These are phyloP conservation scores for Pseudogymnoascus destructans DNA, from an alignment of 2,329 filamentous ascomycete genomes.

Conservation along the genomic window DNA sequence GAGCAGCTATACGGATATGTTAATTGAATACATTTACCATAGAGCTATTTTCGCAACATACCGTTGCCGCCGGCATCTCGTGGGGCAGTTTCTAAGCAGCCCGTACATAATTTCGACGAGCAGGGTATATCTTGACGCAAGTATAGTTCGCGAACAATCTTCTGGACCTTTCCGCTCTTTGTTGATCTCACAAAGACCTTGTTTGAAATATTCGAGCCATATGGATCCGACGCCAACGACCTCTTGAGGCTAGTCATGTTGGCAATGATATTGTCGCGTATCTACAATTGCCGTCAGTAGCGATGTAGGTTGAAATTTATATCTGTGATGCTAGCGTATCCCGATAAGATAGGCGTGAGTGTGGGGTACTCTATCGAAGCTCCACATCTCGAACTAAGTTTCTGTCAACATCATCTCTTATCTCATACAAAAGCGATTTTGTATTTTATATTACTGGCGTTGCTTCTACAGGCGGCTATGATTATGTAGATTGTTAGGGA, in stretches of 20 bases:
- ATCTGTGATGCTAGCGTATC: constrained; percentile 7
- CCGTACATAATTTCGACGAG: constrained; percentile 75
- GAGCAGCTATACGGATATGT: constrained; percentile 41
- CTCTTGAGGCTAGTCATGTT: constrained; percentile 55
- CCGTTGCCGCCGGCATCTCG: constrained; percentile 66
- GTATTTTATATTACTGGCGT: background rate
- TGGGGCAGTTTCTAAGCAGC: constrained; percentile 62
- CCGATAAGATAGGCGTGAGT: constrained; percentile 6
- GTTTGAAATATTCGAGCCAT: constrained; percentile 69
- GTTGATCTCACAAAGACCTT: constrained; percentile 94
- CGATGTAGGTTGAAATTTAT: constrained; percentile 10
- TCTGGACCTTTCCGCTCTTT: constrained; percentile 92
- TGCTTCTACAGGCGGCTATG: background rate
- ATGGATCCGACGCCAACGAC: constrained; percentile 37
- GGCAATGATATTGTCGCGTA: constrained; percentile 10
- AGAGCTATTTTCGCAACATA: constrained; percentile 27
- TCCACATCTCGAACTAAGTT: background rate
- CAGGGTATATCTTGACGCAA: constrained; percentile 94
- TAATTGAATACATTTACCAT: constrained; percentile 10
- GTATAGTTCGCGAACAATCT: constrained; percentile 95
- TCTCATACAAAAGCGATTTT: background rate
- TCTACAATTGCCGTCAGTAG: background rate
- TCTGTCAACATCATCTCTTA: background rate
- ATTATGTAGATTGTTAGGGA: background rate
- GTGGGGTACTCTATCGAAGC: background rate